phyloP scores from a whole-genome alignment of 2,329 filamentous ascomycete species.

The Pochonia chlamydosporia region DNA sequence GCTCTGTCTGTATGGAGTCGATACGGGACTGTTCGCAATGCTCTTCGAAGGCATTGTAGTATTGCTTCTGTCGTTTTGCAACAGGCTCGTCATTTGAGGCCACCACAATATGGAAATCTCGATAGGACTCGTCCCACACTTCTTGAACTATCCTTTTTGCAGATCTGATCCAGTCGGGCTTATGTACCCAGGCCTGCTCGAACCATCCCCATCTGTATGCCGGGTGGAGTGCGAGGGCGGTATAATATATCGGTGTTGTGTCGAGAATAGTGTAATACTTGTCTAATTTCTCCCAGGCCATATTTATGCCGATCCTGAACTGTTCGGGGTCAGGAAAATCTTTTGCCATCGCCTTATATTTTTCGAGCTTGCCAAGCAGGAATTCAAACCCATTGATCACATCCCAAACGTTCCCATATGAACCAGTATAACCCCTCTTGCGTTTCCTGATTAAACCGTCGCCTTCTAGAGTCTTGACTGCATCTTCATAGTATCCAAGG shows the following conservation, averaged over 20 bases:
- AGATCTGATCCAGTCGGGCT: background rate
- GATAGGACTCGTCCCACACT: background rate
- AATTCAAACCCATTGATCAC: too few relatives aligned
- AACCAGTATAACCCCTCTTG: too few relatives aligned
- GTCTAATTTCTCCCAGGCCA: too few relatives aligned
- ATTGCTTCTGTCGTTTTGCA: background rate
- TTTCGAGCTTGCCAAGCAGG: constrained; percentile 5
- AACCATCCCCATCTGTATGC: constrained; percentile 8
- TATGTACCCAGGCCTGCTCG: background rate
- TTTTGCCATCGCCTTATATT: constrained; percentile 1
- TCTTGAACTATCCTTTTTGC: background rate
- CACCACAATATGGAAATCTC: background rate
- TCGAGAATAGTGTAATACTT: constrained; percentile 10
- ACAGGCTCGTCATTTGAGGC: too few relatives aligned
- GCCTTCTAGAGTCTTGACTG: too few relatives aligned
- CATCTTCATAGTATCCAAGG: too few relatives aligned
- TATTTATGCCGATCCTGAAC: too few relatives aligned
- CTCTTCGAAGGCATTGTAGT: background rate
- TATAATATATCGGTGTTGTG: constrained; percentile 9
- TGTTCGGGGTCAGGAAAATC: constrained; percentile 3
- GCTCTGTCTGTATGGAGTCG: too few relatives aligned
- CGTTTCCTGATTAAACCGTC: too few relatives aligned
- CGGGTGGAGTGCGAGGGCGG: constrained; percentile 5
- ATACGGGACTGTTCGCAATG: background rate
- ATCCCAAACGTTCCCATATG: too few relatives aligned